Evolutionary conservation across 306 rosid genomes (phyloP).

Genomic region (Heteromeles arbutifolia): DNA sequence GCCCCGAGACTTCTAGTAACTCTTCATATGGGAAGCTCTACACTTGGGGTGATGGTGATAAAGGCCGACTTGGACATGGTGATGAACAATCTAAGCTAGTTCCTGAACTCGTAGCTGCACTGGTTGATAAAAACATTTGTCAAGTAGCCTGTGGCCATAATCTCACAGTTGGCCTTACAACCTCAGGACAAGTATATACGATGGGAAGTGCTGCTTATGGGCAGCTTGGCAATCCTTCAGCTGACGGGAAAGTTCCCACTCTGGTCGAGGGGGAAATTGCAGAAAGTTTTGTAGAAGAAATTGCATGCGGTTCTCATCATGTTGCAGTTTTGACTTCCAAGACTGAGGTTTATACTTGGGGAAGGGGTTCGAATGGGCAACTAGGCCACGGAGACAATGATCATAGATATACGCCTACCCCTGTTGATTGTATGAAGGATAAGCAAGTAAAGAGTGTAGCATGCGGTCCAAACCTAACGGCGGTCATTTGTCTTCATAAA

Average conservation of each 20-base stretch:
- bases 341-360: conserved; percentile 94
- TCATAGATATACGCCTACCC: conserved; percentile 71
- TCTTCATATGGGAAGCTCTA: conserved; percentile 59
- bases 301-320: conserved; percentile 89
- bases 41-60: conserved; percentile 99
- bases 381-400: conserved; percentile 84
- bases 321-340: conserved; percentile 85
- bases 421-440: conserved; percentile 58
- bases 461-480: conserved; percentile 93
- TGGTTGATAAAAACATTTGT: conserved; percentile 54
- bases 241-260: conserved; percentile 66
- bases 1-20: conserved; percentile 36
- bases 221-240: conserved; percentile 72
- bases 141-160: conserved; percentile 81
- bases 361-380: conserved; percentile 94
- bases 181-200: conserved; percentile 71
- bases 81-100: conserved; percentile 53
- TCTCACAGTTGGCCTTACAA: conserved; percentile 79
- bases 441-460: conserved; percentile 67
- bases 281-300: conserved; percentile 59
- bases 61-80: conserved; percentile 76
- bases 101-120: conserved; percentile 65
- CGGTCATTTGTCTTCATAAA: conserved; percentile 79
- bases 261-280: conserved; percentile 59
- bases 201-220: conserved; percentile 84